A percentile compares a stretch with the other conserved stretches of the same genome.
Conservation (phyloP, 1,284 basidiomycete genomes). For the Ustilago trichophora region DNA sequence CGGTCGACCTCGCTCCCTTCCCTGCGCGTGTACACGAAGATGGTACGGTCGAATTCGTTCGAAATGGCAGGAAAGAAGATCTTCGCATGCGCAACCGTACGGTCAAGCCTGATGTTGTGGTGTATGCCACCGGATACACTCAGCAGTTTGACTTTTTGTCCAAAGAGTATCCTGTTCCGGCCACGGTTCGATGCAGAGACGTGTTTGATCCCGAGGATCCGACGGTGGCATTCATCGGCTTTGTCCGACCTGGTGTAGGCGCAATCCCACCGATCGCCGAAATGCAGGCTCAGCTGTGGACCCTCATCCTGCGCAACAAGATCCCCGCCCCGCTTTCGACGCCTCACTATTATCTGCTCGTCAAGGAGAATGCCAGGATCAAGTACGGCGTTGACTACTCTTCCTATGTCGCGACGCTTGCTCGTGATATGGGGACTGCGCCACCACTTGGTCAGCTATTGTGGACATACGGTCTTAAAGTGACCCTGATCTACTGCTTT, state of each 20-base stretch:
- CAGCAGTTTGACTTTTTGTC: slow-evolving; percentile 72
- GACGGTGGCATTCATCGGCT: slow-evolving; percentile 73
- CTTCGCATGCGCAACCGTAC: slow-evolving; percentile 69
- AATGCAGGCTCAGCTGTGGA: slow-evolving; percentile 75
- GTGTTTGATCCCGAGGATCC: slow-evolving; percentile 71
- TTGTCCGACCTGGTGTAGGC: slow-evolving; percentile 73
- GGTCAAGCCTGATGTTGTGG: slow-evolving; percentile 71
- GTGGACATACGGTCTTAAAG: slow-evolving; percentile 71
- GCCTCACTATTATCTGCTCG: slow-evolving; percentile 73
- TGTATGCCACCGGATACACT: slow-evolving; percentile 68
- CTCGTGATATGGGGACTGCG: slow-evolving; percentile 73
- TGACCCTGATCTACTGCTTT: slow-evolving; percentile 73
- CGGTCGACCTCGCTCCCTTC: slow-evolving; percentile 74
- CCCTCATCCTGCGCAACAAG: slow-evolving; percentile 70
- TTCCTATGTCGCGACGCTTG: slow-evolving; percentile 73
- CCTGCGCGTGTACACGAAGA: slow-evolving; percentile 70
- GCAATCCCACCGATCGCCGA: slow-evolving; percentile 77
- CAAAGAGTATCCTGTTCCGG: slow-evolving; percentile 70
- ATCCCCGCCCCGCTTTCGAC: slow-evolving; percentile 68
- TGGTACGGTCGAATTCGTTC: slow-evolving; percentile 71
- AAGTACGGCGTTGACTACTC: slow-evolving; percentile 74
- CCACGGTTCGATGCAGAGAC: slow-evolving; percentile 72
- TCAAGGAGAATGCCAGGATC: slow-evolving; percentile 72
- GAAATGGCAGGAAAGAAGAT: slow-evolving; percentile 69
- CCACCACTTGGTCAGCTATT: slow-evolving; percentile 71